Conservation (phyloP, 768 basidiomycete species). For the Pholiota microspora region DNA sequence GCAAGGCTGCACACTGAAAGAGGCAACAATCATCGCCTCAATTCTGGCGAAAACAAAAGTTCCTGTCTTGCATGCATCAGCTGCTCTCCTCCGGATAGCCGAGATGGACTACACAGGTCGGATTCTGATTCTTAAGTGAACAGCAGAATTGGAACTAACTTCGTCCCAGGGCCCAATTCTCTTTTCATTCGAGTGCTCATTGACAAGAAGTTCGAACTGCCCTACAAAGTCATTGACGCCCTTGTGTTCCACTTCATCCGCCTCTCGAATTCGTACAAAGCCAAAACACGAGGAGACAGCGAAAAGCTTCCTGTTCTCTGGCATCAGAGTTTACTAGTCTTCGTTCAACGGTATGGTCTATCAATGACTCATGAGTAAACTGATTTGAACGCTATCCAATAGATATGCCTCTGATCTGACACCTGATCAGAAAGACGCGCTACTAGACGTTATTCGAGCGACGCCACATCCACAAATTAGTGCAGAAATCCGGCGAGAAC, state of each 20-base stretch:
- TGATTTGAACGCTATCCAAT: conserved; percentile 5
- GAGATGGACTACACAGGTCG: conserved; percentile 95
- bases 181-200: conserved; percentile 95
- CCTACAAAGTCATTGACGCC: conserved; percentile 96
- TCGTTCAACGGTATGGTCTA: conserved; percentile 75
- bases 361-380: neutral
- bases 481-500: conserved; percentile 85
- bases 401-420: conserved; percentile 95
- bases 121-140: no score
- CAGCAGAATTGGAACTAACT: no score
- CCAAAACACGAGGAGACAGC: conserved; percentile 62
- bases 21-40: conserved; percentile 92
- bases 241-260: conserved; percentile 98
- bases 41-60: conserved; percentile 88
- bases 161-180: conserved; percentile 93
- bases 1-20: conserved; percentile 85
- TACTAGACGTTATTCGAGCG: conserved; percentile 88
- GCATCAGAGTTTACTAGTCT: conserved; percentile 96
- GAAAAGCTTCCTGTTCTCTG: conserved; percentile 94
- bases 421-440: conserved; percentile 94
- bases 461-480: conserved; percentile 88
- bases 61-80: conserved; percentile 95
- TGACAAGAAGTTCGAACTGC: conserved; percentile 97
- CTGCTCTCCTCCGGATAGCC: conserved; percentile 88
- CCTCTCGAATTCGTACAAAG: conserved; percentile 88